These are phyloP conservation scores for Magnolia sinica DNA, from an alignment of 164 flowering plant genomes.

Conservation along the genomic window DNA sequence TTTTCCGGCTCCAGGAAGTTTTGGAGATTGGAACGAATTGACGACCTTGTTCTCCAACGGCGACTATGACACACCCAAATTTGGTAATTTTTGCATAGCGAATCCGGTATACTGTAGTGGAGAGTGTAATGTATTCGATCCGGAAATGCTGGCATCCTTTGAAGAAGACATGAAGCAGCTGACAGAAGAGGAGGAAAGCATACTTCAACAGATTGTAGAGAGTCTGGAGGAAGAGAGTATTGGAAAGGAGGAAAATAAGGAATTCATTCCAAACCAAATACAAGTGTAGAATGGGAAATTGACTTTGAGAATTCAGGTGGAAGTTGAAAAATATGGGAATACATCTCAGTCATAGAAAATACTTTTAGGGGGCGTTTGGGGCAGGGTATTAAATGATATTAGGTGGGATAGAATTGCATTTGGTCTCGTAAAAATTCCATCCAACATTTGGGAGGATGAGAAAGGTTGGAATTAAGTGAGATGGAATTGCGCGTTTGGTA, in stretches of 20 bases:
- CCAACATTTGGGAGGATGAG: too few relatives aligned
- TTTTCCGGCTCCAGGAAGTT: slow-evolving; percentile 21
- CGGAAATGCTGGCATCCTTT: slow-evolving; percentile 34
- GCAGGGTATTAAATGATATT: too few relatives aligned
- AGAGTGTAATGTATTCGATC: slow-evolving; percentile 19
- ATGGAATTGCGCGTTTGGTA: too few relatives aligned
- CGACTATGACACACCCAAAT: slow-evolving; percentile 33
- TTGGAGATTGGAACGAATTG: slow-evolving; percentile 18
- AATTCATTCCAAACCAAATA: not conserved
- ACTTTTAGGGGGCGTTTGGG: too few relatives aligned
- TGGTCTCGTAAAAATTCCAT: too few relatives aligned
- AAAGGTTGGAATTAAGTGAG: too few relatives aligned
- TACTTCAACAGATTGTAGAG: slow-evolving; percentile 18
- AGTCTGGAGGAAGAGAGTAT: slow-evolving; percentile 1
- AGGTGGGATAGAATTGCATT: too few relatives aligned
- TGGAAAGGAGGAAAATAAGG: not conserved
- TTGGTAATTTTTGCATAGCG: slow-evolving; percentile 24
- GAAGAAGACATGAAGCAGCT: slow-evolving; percentile 39
- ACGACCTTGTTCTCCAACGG: slow-evolving; percentile 24
- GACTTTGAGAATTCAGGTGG: not conserved
- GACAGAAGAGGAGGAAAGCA: slow-evolving; percentile 30
- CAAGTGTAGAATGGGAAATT: slow-evolving; percentile 1
- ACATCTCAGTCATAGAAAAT: too few relatives aligned
- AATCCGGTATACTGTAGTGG: slow-evolving; percentile 7
- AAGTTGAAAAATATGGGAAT: not conserved